Conservation (phyloP, 768 basidiomycete species). For the Phlebiopsis flavidoalba region DNA sequence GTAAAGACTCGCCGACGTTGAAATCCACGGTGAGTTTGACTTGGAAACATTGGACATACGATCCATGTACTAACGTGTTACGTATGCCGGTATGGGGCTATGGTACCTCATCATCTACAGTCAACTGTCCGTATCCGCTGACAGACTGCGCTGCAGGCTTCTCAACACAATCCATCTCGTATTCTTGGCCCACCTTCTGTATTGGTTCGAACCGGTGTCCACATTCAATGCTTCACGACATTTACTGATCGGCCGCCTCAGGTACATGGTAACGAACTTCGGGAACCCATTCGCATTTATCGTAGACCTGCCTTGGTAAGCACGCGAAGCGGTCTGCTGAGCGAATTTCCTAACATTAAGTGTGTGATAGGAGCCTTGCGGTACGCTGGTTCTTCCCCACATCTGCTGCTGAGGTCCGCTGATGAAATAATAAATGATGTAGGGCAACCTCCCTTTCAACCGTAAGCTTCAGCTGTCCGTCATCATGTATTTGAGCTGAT, state of each 20-base stretch:
- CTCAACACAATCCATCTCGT: neutral
- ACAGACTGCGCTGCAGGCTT: neutral
- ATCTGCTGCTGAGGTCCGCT: neutral
- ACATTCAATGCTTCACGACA: neutral
- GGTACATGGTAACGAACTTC: neutral
- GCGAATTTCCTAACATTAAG: neutral
- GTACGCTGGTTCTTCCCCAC: neutral
- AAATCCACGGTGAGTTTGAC: neutral
- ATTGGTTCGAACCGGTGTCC: neutral
- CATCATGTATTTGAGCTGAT: no score
- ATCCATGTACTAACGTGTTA: neutral
- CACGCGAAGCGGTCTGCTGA: no score
- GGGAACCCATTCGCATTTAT: neutral
- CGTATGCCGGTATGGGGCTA: neutral
- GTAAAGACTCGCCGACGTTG: neutral
- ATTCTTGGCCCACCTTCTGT: neutral
- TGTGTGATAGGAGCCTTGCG: neutral
- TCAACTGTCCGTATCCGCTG: neutral
- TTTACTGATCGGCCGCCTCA: neutral
- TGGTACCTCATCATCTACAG: neutral
- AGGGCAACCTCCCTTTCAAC: neutral
- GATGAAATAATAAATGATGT: neutral
- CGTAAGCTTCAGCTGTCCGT: neutral
- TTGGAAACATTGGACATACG: no score
- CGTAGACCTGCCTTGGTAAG: neutral